These are phyloP conservation scores for Psilocybe sp. DNA, from an alignment of 768 basidiomycete species.

Conservation along the genomic window DNA sequence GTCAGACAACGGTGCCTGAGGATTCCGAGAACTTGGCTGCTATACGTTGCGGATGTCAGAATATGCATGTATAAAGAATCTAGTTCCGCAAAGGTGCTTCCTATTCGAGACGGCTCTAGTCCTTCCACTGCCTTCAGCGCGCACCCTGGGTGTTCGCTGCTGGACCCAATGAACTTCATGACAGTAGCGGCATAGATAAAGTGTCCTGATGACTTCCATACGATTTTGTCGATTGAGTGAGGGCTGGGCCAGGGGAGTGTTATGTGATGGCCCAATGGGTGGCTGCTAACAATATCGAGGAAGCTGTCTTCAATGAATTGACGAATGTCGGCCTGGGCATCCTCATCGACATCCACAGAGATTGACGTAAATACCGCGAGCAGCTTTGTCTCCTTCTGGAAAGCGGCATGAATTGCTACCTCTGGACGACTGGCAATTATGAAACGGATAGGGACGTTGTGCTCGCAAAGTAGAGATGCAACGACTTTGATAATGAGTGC, in stretches of 20 bases:
- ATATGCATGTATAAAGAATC: constrained; percentile 2
- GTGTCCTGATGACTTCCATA: constrained; percentile 8
- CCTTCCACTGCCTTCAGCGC: not conserved
- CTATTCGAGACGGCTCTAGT: not conserved
- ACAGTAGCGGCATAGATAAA: constrained; percentile 12
- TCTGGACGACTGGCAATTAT: constrained; percentile 10
- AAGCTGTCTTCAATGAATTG: too few species aligned
- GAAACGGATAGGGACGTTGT: constrained; percentile 3
- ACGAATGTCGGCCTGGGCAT: constrained; percentile 1
- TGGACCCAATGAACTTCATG: constrained; percentile 1
- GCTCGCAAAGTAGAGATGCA: not conserved
- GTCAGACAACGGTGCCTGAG: too few species aligned
- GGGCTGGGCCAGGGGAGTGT: constrained; percentile 1
- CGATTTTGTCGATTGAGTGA: not conserved
- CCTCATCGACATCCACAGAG: constrained; percentile 3
- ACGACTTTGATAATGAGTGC: not conserved
- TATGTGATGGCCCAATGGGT: constrained; percentile 1
- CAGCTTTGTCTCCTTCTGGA: not conserved
- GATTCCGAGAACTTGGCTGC: too few species aligned
- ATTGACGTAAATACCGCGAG: not conserved
- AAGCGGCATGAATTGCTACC: not conserved
- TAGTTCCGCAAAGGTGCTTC: constrained; percentile 1
- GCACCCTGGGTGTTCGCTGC: not conserved
- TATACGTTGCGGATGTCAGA: too few species aligned
- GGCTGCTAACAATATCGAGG: constrained; percentile 2